Evolutionary conservation across 805 yeast species (phyloP).

Genomic region (Candida gorgasii): DNA sequence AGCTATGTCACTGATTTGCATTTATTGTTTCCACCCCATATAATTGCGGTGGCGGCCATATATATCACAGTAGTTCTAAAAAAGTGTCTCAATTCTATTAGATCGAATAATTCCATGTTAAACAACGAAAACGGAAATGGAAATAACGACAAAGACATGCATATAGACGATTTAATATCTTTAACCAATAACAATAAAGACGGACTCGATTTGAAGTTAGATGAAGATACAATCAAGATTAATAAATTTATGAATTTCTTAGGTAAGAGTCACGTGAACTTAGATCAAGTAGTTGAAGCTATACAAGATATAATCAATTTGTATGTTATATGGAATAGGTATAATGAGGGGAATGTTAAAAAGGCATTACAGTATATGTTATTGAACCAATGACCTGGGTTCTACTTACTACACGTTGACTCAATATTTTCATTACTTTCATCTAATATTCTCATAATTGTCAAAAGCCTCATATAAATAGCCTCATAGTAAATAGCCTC

Average conservation of each 20-base stretch:
- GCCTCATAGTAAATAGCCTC: too few relatives aligned
- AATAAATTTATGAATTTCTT: slow-evolving; percentile 63
- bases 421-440: too few relatives aligned
- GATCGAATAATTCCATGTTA: slow-evolving; percentile 8
- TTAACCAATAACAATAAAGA: background rate
- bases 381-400: slow-evolving; percentile 21
- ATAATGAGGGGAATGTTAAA: slow-evolving; percentile 64
- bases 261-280: slow-evolving; percentile 73
- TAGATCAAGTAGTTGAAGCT: slow-evolving; percentile 75
- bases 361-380: slow-evolving; percentile 48
- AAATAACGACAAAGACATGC: slow-evolving; percentile 9
- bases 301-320: slow-evolving; percentile 81
- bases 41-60: slow-evolving; percentile 79
- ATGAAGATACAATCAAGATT: slow-evolving; percentile 46
- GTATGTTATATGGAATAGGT: slow-evolving; percentile 85
- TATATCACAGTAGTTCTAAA: slow-evolving; percentile 71
- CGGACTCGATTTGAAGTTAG: slow-evolving; percentile 22
- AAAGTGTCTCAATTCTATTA: slow-evolving; percentile 29
- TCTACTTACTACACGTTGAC: too few relatives aligned
- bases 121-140: slow-evolving; percentile 6
- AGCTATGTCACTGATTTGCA: slow-evolving; percentile 86
- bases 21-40: slow-evolving; percentile 83
- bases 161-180: background rate
- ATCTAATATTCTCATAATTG: too few relatives aligned
- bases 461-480: too few relatives aligned